Base-by-base conservation (phyloP, 2,329 filamentous ascomycete genomes). In the Botryotinia globosa region DNA sequence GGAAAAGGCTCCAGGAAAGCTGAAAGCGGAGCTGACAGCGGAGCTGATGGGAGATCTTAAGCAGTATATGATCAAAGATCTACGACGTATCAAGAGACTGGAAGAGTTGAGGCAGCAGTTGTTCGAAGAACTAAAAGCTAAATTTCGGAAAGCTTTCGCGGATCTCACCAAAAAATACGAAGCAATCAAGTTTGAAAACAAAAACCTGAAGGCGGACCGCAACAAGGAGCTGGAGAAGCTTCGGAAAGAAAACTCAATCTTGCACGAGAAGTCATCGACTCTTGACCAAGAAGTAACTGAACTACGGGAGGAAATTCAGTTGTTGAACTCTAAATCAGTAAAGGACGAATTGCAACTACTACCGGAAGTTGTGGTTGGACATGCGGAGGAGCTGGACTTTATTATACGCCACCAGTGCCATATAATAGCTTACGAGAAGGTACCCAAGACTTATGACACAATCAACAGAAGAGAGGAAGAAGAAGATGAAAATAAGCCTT, bases 131-230 rank as follows among this genome's bases (percentile, higher is more conserved):
- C 12, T 51, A n/a, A 37, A 65, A 37, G 32, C 32, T n/a, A 29
- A 48, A 9, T 32, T 18, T 9, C 22, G 25, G 22, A 69, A 62
- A 12, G 7, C 25, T 9, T 39, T 48, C 4, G 56, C 29, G 20
- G 42, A 62, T 14, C 42, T 61, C 18, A 37, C 12, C 1, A 62
- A n/a, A 12, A 69, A 62, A 34, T 48, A 45, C 39, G 54, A 69
- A 48, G 58, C n/a, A 20, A 59, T 62, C 10, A 69, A 61, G 25
- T 69, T 69, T 29, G 67, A 69, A 14, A 69, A 69, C 32, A 34
- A 32, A 25, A 69, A 62, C 12, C 29, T 69, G 22, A 62, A 61
- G 54, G 37, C 42, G 56, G 42, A 62, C 20, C 56, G 67, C 6
- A 69, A 69, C 54, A 62, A 62, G 16, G 56, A 69, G 42, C 5